Percentiles rank a stretch among this genome's conserved stretches.
Conservation (phyloP, 176 grass and related monocot genomes). For the Cenchrus purpureus region DNA sequence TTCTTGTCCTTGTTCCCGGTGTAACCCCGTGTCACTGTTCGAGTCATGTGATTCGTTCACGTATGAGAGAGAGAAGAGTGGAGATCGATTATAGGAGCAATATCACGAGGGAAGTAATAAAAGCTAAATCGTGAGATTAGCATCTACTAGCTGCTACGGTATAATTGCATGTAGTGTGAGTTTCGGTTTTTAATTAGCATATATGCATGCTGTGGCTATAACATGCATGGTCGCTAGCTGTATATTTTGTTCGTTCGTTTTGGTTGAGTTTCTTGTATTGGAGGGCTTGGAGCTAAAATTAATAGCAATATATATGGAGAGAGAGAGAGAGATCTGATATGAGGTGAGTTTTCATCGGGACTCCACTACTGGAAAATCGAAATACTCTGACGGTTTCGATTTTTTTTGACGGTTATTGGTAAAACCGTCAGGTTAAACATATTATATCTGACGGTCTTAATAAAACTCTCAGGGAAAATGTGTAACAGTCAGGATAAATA, state of each 20-base stretch:
- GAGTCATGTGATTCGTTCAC: constrained; percentile 49
- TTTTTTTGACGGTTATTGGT: no score
- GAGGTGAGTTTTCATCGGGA: not conserved
- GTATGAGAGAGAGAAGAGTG: not conserved
- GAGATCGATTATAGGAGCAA: constrained; percentile 12
- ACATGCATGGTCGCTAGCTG: not conserved
- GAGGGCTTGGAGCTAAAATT: not conserved
- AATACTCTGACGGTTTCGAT: no score
- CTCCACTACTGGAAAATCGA: no score
- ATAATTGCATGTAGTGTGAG: constrained; percentile 26
- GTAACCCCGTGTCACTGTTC: constrained; percentile 42
- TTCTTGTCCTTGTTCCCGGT: constrained; percentile 52
- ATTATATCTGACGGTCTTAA: no score
- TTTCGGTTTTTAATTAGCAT: constrained; percentile 24
- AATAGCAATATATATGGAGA: not conserved
- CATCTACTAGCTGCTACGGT: constrained; percentile 23
- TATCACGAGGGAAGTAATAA: constrained; percentile 34
- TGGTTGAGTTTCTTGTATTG: constrained; percentile 23
- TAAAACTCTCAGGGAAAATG: no score
- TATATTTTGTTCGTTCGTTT: constrained; percentile 33
- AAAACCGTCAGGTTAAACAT: no score
- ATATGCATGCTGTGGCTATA: constrained; percentile 30
- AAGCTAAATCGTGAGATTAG: constrained; percentile 13
- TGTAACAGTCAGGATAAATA: no score
- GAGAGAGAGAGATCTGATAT: no score